These are phyloP conservation scores for Penicillium malachiteum DNA, from an alignment of 495 filamentous ascomycete species.

Conservation along the genomic window DNA sequence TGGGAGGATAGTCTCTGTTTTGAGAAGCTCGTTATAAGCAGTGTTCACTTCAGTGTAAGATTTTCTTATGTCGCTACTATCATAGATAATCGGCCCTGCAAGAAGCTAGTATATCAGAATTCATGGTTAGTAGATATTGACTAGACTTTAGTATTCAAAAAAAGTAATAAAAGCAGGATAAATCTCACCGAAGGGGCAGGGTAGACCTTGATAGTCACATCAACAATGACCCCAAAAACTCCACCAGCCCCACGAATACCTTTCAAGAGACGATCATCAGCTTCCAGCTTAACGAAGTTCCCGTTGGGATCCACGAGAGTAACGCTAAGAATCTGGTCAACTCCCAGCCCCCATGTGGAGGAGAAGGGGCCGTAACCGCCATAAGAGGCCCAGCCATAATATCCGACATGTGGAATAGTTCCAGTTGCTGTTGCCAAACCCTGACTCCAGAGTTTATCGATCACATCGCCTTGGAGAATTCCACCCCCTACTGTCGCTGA, in stretches of 20 bases:
- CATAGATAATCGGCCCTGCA: constrained; percentile 31
- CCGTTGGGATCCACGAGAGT: constrained; percentile 37
- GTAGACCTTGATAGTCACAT: constrained; percentile 39
- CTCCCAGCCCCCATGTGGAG: constrained; percentile 34
- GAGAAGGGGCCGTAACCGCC: constrained; percentile 43
- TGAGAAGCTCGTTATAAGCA: constrained; percentile 21
- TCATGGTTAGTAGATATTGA: not conserved
- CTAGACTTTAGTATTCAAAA: not conserved
- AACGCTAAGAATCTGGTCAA: constrained; percentile 42
- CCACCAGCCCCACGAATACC: constrained; percentile 41
- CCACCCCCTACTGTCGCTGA: constrained; percentile 37
- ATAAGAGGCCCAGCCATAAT: constrained; percentile 40
- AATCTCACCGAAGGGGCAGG: constrained; percentile 29
- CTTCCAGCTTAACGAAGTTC: constrained; percentile 23
- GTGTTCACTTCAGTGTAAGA: constrained; percentile 24
- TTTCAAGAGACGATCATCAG: constrained; percentile 29
- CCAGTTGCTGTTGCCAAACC: constrained; percentile 32
- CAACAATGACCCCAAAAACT: constrained; percentile 40
- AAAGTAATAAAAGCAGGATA: not conserved
- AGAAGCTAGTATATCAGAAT: constrained; percentile 26
- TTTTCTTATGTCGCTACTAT: constrained; percentile 23
- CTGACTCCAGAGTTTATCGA: constrained; percentile 22
- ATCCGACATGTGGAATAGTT: constrained; percentile 30
- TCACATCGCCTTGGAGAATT: constrained; percentile 28
- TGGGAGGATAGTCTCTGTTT: constrained; percentile 18